Evolutionary conservation across 108 stramenopile genomes (phyloP), one percentile per base, ranked within the genome.

Genomic region (Skeletonema tropicum): DNA sequence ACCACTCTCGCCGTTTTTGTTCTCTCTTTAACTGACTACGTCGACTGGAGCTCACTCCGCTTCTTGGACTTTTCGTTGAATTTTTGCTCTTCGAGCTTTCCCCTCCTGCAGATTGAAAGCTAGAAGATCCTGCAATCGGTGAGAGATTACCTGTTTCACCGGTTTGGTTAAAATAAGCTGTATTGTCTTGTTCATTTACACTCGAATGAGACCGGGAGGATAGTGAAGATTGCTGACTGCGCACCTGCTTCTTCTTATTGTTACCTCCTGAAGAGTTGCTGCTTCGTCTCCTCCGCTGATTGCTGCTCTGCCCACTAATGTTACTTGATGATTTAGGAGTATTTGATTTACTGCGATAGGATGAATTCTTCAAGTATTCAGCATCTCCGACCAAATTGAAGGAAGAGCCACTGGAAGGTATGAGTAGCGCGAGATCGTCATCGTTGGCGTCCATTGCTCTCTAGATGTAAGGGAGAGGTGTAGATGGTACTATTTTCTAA

Each of bases 1-100:
- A 26, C 70, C 70, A 71, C 14, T 71, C 42, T 6, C 60, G 41
- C 13, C 57, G 23, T 32, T 61, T 71, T n/a, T 71, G 60, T 39
- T 61, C 60, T 41, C 70, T 71, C 42, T 23, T 71, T 7, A 29
- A 11, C 59, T 71, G 48, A 14, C 19, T 13, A 32, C 42, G 70
- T n/a, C 60, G 59, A 14, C 5, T 42, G 0, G 58, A 42, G 38
- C 70, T 71, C 23, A 30, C 45, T 29, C 32, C 60, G 33, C 60
- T 1, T 1, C 26, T 45, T 48, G 23, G 31, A 62, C 25, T 60
- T 14, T 5, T 58, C 6, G 14, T 71, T 71, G 29, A 60, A 45
- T 61, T 60, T 71, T 46, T 31, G 41, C 25, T 41, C 69, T 8
- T 57, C 39, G 33, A 29, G 59, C 33, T 17, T 35, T 32, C 21